Percentiles rank a stretch among this genome's conserved stretches.
These are phyloP conservation scores for Neurospora sp. DNA, from an alignment of 495 filamentous ascomycete genomes.

Conservation along the genomic window DNA sequence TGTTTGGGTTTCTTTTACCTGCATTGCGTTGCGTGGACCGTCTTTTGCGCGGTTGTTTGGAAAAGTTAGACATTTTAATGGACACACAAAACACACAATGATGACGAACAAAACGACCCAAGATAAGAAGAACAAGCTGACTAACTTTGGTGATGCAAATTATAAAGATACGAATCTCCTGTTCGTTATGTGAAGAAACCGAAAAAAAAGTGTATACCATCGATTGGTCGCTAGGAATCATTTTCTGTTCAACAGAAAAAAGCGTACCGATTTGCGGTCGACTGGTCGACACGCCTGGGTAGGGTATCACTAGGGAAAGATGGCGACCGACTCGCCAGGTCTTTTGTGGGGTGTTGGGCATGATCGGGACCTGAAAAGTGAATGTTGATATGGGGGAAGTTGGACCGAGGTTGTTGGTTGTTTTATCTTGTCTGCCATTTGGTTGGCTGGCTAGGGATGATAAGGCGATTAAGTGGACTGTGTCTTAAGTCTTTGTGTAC, in stretches of 20 bases:
- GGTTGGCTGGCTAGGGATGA: neutral
- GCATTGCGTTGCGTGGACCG: neutral
- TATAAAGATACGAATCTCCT: conserved; percentile 39
- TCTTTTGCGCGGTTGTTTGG: neutral
- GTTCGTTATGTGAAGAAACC: conserved; percentile 37
- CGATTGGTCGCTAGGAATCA: neutral
- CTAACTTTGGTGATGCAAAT: conserved; percentile 4
- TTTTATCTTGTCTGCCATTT: neutral
- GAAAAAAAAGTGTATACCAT: neutral
- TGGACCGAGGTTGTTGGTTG: neutral
- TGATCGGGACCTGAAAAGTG: neutral
- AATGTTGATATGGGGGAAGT: neutral
- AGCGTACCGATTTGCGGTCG: neutral
- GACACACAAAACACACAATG: neutral
- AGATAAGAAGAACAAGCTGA: conserved; percentile 6
- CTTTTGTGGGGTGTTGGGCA: neutral
- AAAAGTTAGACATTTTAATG: neutral
- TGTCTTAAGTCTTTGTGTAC: neutral
- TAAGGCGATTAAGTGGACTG: neutral
- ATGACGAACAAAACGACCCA: neutral
- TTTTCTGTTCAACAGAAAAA: neutral
- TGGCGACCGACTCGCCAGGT: neutral
- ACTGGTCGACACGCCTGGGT: neutral
- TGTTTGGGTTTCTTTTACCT: neutral
- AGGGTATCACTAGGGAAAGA: neutral